These are phyloP conservation scores for Tephrocybe sp. DNA, from an alignment of 768 basidiomycete genomes.

Conservation along the genomic window DNA sequence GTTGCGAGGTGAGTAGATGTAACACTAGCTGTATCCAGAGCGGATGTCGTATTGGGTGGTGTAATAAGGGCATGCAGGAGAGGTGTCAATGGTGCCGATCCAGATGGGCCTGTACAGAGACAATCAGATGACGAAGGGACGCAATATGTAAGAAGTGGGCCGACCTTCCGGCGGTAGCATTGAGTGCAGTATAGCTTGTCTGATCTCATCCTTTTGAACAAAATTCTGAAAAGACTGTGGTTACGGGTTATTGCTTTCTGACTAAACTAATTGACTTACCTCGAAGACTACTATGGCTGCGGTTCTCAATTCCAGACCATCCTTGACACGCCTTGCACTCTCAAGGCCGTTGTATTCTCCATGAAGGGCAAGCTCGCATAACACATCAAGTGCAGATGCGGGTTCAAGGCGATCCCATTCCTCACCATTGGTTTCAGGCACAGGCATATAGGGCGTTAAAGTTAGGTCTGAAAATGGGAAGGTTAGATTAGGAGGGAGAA, in stretches of 20 bases:
- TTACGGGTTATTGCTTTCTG: constrained; percentile 1
- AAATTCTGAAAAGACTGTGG: constrained; percentile 52
- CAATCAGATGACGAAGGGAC: background rate
- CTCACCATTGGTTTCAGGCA: constrained; percentile 82
- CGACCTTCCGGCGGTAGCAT: constrained; percentile 61
- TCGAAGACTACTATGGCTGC: constrained; percentile 84
- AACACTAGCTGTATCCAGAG: constrained; percentile 51
- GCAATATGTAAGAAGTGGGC: constrained; percentile 3
- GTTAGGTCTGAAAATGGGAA: constrained; percentile 67
- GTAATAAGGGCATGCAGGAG: constrained; percentile 66
- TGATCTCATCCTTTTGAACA: constrained; percentile 69
- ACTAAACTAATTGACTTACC: constrained; percentile 35
- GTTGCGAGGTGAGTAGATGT: constrained; percentile 72
- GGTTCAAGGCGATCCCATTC: constrained; percentile 89
- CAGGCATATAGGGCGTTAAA: constrained; percentile 71
- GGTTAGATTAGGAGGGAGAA: constrained; percentile 44
- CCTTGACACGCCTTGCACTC: constrained; percentile 55
- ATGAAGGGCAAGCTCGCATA: constrained; percentile 80
- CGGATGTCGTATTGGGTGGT: constrained; percentile 51
- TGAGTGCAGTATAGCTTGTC: constrained; percentile 63
- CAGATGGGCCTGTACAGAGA: constrained; percentile 24
- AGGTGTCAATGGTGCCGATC: constrained; percentile 54
- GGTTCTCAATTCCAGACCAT: constrained; percentile 69
- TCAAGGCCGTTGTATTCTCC: constrained; percentile 83
- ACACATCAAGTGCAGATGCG: constrained; percentile 75